Evolutionary conservation across 2,329 filamentous ascomycete genomes (phyloP).

Genomic region (Xylaria sp.): DNA sequence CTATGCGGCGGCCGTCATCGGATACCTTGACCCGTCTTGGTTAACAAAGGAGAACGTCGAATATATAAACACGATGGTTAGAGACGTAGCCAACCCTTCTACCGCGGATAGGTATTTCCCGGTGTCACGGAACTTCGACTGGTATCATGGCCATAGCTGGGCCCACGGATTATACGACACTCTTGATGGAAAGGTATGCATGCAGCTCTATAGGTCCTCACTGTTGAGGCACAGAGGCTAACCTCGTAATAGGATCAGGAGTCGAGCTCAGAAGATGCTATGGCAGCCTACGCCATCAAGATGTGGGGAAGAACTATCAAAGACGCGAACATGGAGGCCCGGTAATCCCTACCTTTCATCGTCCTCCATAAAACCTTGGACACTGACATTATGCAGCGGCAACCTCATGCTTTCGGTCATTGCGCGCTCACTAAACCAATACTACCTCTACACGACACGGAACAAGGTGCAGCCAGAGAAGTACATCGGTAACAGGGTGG

Average conservation of each 20-base stretch:
- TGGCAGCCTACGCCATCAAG: slow-evolving; percentile 86
- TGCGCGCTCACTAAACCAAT: slow-evolving; percentile 72
- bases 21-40: slow-evolving; percentile 78
- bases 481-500: slow-evolving; percentile 81
- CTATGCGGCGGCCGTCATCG: slow-evolving; percentile 83
- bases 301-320: slow-evolving; percentile 86
- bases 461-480: slow-evolving; percentile 74
- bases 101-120: slow-evolving; percentile 76
- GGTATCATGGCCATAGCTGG: slow-evolving; percentile 95
- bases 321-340: slow-evolving; percentile 79
- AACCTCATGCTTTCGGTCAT: slow-evolving; percentile 86
- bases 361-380: not conserved
- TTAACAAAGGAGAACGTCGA: slow-evolving; percentile 68
- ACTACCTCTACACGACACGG: slow-evolving; percentile 78
- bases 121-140: slow-evolving; percentile 84
- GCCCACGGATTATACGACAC: slow-evolving; percentile 78
- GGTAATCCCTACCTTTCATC: slow-evolving; percentile 47
- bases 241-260: slow-evolving; percentile 66
- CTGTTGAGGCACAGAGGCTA: not conserved
- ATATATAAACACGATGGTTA: slow-evolving; percentile 83
- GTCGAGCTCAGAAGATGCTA: slow-evolving; percentile 87
- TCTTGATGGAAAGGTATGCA: slow-evolving; percentile 69
- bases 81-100: slow-evolving; percentile 81
- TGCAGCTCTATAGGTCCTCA: not conserved
- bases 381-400: slow-evolving; percentile 52